A percentile compares a stretch with the other conserved stretches of the same genome.
Evolutionary conservation across 1,284 basidiomycete species (phyloP).

Genomic region (Vanrija sp.): DNA sequence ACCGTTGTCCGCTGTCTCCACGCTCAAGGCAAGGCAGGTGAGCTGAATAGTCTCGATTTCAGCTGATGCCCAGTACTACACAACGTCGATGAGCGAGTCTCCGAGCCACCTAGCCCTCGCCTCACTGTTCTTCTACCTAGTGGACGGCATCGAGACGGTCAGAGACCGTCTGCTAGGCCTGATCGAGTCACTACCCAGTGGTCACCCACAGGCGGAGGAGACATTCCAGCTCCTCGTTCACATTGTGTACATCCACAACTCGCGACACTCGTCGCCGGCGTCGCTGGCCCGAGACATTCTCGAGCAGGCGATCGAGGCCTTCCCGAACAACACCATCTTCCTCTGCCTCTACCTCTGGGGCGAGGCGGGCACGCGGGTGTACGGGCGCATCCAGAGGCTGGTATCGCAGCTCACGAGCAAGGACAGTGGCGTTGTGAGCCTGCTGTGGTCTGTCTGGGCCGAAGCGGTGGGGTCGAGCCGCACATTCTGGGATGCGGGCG

Average conservation of each 20-base stretch:
- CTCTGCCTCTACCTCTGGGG: constrained; percentile 48
- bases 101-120: constrained; percentile 24
- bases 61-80: constrained; percentile 18
- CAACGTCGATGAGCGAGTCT: constrained; percentile 3
- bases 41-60: not conserved
- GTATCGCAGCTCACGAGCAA: constrained; percentile 23
- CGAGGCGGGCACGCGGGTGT: constrained; percentile 46
- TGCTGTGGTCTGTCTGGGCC: constrained; percentile 47
- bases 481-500: constrained; percentile 40
- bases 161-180: constrained; percentile 15
- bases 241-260: constrained; percentile 41
- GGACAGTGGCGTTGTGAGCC: constrained; percentile 25
- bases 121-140: constrained; percentile 29
- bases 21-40: constrained; percentile 41
- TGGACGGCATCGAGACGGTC: constrained; percentile 22
- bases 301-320: constrained; percentile 44
- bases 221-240: constrained; percentile 42
- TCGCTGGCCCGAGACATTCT: constrained; percentile 39
- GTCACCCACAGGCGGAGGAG: constrained; percentile 41
- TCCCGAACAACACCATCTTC: constrained; percentile 51
- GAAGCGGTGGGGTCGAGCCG: constrained; percentile 29
- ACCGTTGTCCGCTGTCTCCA: constrained; percentile 17
- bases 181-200: constrained; percentile 8
- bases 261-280: constrained; percentile 32
- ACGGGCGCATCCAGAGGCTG: constrained; percentile 47